Evolutionary conservation across 345 rosid genomes (phyloP), one percentile per base, ranked within the genome.

Genomic region (Nasturtium officinale): DNA sequence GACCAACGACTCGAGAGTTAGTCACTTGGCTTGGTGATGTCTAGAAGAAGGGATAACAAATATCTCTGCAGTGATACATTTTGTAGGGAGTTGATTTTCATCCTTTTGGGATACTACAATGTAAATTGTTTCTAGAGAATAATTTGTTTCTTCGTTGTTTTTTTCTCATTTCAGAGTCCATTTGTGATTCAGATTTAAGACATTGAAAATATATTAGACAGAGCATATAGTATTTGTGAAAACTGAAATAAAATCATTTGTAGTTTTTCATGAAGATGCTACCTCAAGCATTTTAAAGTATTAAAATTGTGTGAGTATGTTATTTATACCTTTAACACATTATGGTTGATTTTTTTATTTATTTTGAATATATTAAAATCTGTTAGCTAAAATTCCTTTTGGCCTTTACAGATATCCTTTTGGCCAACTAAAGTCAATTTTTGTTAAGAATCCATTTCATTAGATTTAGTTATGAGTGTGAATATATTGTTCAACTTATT

Each of bases 1-100:
- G 97, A 78, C 97, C 97, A 59, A 83, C 79, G 4, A 86, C 85
- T 17, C 82, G 83, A 77, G 85, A 86, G 79, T 75, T 91, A 11
- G 96, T 87, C 68, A 76, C 89, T 72, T 86, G 87, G 86, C 96
- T 91, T 29, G 83, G 86, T 71, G 76, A 46, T 65, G 53, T 78
- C 45, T 73, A 59, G 54, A 57, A 38, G 53, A 40, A 56, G 28
- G 15, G 18, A 15, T 9, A 42, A 30, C 15, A 58, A 26, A 17
- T 59, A 13, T 63, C 43, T 58, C 35, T 48, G 60, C 65, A 32
- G 32, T 16, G 50, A 9, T 23, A 29, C 61, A 45, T 61, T 23
- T 75, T 75, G 74, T 75, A n/a, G 40, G 57, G 38, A 25, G 17
- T 32, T 54, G 16, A 6, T 68, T 75, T 68, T 69, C 50, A 32